Base-by-base conservation (phyloP, 441 rosid species). In the Hura crepitans region DNA sequence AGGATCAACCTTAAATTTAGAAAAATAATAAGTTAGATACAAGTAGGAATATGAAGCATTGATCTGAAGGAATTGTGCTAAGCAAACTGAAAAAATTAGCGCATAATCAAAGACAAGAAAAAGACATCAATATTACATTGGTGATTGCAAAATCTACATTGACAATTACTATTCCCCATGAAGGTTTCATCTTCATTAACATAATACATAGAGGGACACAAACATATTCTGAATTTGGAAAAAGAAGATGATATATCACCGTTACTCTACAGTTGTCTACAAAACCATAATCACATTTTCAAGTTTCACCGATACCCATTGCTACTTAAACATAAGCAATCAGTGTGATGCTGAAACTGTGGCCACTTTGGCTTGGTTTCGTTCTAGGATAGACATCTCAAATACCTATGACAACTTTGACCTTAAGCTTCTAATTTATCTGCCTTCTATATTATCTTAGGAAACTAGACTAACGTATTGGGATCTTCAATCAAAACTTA, bases 1-100 rank as follows among this genome's bases (percentile, higher is more conserved):
- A 3, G 89, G 86, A 72, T 88, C 86, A 79, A 87, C 92, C 89
- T 89, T 77, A 66, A n/a, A 74, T 43, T 39, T 39, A 69, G 55
- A 54, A 64, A 69, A 57, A 58, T 72, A 56, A 55, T 55, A 60
- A 71, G 60, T 68, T n/a, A 71, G 81, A 56, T 17, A 55, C 20
- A 25, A 45, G 67, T 62, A 31, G 37, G 28, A 66, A 54, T 62
- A 37, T 28, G 73, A 57, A 61, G 62, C 42, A 20, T 33, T 66
- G 33, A 45, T 15, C 17, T 49, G 9, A 17, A 22, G 28, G 13
- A 51, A 51, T 20, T 22, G 11, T 8, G 56, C 20, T 30, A 53
- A 25, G 31, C 18, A 62, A 12, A 27, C 7, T 6, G 31, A 18
- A 17, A 65, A 35, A 57, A 18, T 22, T 12, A 53, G 49, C 39